Base-by-base conservation (phyloP, 164 flowering plant species). In the Houttuynia cordata region DNA sequence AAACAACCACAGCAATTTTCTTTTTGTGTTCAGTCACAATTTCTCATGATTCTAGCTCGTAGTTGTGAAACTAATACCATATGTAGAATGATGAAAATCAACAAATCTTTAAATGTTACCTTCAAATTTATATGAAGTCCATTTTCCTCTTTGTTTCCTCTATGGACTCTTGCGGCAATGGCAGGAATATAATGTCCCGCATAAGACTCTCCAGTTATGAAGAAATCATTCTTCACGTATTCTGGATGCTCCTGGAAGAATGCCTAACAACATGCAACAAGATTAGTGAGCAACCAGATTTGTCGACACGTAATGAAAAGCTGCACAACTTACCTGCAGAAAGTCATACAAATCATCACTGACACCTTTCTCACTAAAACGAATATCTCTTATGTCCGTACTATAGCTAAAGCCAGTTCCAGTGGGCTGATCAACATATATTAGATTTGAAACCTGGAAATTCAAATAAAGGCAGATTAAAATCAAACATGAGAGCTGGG, bases 131-230 rank as follows among this genome's bases (percentile, higher is more conserved):
- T 73, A 57, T 75, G 87, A 51, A 74, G 69, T 45, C 87, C 89
- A 63, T 78, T 76, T 49, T 82, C 78, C 65, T 80, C 80, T 68
- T 86, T 86, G 76, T 86, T 86, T 61, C 87, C 89, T 63, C 64
- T 69, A 65, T 86, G 83, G 56, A 86, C 82, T 50, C 89, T 73
- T 65, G 83, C 76, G 63, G 93, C 93, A 71, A 82, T 75, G 63
- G 93, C 93, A 59, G 93, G 93, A 65, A 86, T 84, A 39, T 86
- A 86, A 68, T 86, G 93, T 41, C 93, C 93, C 37, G 89, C 93
- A 77, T 86, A 86, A 67, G 93, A 86, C 70, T 86, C 93, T 37
- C 93, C 93, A 51, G 89, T 83, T 42, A 86, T 82, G 69, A 67
- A 86, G 49, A 86, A 86, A 55, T 86, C 89, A 59, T 86, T 83